These are phyloP conservation scores for Phytophthora sp. DNA, from an alignment of 352 stramenopile genomes.

Conservation along the genomic window DNA sequence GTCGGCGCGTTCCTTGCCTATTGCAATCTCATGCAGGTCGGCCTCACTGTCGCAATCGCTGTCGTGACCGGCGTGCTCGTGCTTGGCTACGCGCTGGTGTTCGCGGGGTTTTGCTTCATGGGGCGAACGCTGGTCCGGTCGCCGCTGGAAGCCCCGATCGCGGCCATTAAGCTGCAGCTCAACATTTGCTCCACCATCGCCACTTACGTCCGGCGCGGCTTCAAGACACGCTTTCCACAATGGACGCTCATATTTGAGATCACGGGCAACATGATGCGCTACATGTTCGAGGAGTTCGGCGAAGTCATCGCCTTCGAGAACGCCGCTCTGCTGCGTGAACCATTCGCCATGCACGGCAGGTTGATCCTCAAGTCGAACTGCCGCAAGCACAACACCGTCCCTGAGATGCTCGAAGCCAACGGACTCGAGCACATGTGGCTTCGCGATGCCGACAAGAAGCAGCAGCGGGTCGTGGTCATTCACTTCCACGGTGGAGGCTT, in stretches of 20 bases:
- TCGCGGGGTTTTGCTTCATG: conserved; percentile 26
- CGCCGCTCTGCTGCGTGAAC: conserved; percentile 16
- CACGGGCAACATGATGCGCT: conserved; percentile 29
- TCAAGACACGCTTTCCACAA: conserved; percentile 21
- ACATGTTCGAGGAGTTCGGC: conserved; percentile 33
- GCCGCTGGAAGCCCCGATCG: conserved; percentile 18
- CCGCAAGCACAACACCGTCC: conserved; percentile 11
- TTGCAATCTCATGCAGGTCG: conserved; percentile 23
- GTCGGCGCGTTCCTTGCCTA: conserved; percentile 22
- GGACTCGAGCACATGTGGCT: conserved; percentile 29
- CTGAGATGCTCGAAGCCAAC: conserved; percentile 16
- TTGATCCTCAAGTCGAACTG: conserved; percentile 32
- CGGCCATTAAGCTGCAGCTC: conserved; percentile 24
- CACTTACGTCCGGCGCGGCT: conserved; percentile 14
- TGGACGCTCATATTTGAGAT: conserved; percentile 34
- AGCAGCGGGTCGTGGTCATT: conserved; percentile 26
- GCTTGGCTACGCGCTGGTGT: conserved; percentile 14
- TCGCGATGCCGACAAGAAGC: conserved; percentile 20
- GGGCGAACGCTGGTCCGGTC: conserved; percentile 23
- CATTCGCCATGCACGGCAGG: conserved; percentile 25
- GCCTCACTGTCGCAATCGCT: conserved; percentile 9
- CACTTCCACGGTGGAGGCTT: conserved; percentile 31
- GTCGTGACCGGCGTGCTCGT: not conserved
- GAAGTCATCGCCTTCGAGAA: conserved; percentile 33
- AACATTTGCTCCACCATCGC: conserved; percentile 19